Base-by-base conservation (phyloP, 2,329 filamentous ascomycete species). In the Rhexocercosporidium sp. region DNA sequence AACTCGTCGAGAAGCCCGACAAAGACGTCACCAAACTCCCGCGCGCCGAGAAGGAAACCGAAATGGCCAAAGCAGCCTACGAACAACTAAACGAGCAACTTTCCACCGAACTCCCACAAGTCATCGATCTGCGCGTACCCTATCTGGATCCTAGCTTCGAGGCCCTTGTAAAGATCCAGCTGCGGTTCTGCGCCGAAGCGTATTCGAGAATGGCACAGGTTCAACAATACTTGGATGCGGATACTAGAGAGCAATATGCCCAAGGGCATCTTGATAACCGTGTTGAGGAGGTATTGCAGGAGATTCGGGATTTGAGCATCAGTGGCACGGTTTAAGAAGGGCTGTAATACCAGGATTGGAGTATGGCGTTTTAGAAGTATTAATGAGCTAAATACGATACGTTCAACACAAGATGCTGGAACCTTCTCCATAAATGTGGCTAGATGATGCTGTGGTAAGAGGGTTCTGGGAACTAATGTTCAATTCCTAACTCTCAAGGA, bases 131-230 rank as follows among this genome's bases (percentile, higher is more conserved):
- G 69, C 92, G 96, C 65, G 96, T 99, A 16, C 96, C 96, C 0
- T 99, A 99, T 78, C 88, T 99, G 66, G 96, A 99, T 76, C 96
- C 96, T 0, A 95, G 90, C 69, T 99, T 99, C 77, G 96, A 99
- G 81, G 96, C 96, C 0, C 88, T 99, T 62, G 96, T 99, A 79
- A 99, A 99, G 85, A 99, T 99, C 73, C 96, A 99, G 82, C 81
- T 99, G 75, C 87, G 96, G 44, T 99, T 99, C 83, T 99, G 96
- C 77, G 96, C 96, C 8, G 96, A 99, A 82, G 96, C 96, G 1
- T 99, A 99, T 81, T 94, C 90, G 69, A 87, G 96, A 57, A 99
- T 99, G 96, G 96, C 96, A 29, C 96, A 99, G 83, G 96, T 99
- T 66, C 96, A 99, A 82, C 96, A 99, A 82, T 98, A 97, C 79